phyloP scores from a whole-genome alignment of 106 monocot species.

The Dioscorea zingiberensis region DNA sequence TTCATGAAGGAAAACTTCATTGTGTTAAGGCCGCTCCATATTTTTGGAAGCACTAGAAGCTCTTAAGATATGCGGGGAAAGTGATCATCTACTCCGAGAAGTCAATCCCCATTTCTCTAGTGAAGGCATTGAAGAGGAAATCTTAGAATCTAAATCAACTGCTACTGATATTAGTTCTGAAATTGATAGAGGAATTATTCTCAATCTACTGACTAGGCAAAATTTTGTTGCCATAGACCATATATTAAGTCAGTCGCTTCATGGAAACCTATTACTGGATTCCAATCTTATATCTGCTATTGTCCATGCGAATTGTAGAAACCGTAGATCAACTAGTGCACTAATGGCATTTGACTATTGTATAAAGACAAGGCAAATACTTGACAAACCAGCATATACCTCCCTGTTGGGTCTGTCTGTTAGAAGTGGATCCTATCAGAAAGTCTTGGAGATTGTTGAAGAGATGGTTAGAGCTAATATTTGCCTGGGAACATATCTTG shows the following conservation, averaged over 20 bases:
- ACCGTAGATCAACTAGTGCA: slow-evolving; percentile 27
- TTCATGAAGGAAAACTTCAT: slow-evolving; percentile 71
- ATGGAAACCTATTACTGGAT: slow-evolving; percentile 32
- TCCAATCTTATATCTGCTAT: slow-evolving; percentile 36
- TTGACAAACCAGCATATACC: slow-evolving; percentile 39
- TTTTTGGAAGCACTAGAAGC: slow-evolving; percentile 67
- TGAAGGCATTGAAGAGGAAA: slow-evolving; percentile 47
- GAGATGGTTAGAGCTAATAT: slow-evolving; percentile 40
- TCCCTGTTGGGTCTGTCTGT: slow-evolving; percentile 56
- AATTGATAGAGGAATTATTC: slow-evolving; percentile 45
- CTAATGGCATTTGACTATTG: slow-evolving; percentile 46
- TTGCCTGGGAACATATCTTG: slow-evolving; percentile 52
- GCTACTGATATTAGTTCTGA: slow-evolving; percentile 13
- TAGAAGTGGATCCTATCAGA: slow-evolving; percentile 31
- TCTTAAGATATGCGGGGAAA: slow-evolving; percentile 34
- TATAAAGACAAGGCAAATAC: slow-evolving; percentile 23
- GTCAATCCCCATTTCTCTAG: slow-evolving; percentile 67
- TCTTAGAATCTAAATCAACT: slow-evolving; percentile 9
- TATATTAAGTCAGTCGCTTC: slow-evolving; percentile 31
- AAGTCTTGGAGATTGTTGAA: slow-evolving; percentile 45
- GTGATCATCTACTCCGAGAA: slow-evolving; percentile 66
- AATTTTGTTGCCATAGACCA: slow-evolving; percentile 55
- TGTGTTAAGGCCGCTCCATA: slow-evolving; percentile 68
- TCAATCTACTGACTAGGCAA: slow-evolving; percentile 39
- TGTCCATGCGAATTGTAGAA: slow-evolving; percentile 36